Percentiles rank a stretch among this genome's conserved stretches.
Conservation (phyloP, 2,329 filamentous ascomycete species). For the Monosporascus ibericus region DNA sequence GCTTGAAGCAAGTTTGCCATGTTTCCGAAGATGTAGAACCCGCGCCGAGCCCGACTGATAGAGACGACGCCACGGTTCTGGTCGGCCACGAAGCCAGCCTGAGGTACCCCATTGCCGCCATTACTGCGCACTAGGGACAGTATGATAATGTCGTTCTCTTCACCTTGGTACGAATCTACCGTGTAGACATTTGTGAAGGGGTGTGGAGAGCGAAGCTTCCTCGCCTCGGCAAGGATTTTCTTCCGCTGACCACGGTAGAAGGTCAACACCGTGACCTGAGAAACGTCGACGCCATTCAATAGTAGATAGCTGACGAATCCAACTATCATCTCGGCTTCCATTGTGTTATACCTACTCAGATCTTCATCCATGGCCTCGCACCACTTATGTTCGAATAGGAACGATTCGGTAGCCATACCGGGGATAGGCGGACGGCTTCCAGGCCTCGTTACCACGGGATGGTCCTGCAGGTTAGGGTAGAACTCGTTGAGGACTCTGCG, state of each 20-base stretch:
- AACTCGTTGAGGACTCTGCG: slow-evolving; percentile 40
- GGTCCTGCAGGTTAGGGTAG: slow-evolving; percentile 40
- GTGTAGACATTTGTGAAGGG: slow-evolving; percentile 60
- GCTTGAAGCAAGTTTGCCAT: slow-evolving; percentile 45
- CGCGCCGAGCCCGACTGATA: slow-evolving; percentile 64
- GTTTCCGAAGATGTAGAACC: slow-evolving; percentile 84
- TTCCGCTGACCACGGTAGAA: slow-evolving; percentile 85
- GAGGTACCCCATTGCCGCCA: slow-evolving; percentile 26
- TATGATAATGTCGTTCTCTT: slow-evolving; percentile 80
- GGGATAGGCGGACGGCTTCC: slow-evolving; percentile 33
- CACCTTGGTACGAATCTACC: slow-evolving; percentile 85
- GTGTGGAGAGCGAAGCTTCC: slow-evolving; percentile 20
- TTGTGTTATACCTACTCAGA: slow-evolving; percentile 60
- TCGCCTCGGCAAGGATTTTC: slow-evolving; percentile 47
- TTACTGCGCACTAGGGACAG: slow-evolving; percentile 76
- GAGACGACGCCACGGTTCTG: slow-evolving; percentile 53
- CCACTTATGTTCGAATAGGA: slow-evolving; percentile 52
- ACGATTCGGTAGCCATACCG: slow-evolving; percentile 37
- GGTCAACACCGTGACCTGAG: slow-evolving; percentile 71
- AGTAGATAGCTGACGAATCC: slow-evolving; percentile 67
- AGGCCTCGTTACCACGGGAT: slow-evolving; percentile 31
- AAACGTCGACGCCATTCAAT: slow-evolving; percentile 53
- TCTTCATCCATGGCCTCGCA: slow-evolving; percentile 57
- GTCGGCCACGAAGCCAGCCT: slow-evolving; percentile 69
- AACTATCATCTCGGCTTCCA: slow-evolving; percentile 72